Conservation (phyloP, 768 basidiomycete species). For the Russula griseocarnosa region DNA sequence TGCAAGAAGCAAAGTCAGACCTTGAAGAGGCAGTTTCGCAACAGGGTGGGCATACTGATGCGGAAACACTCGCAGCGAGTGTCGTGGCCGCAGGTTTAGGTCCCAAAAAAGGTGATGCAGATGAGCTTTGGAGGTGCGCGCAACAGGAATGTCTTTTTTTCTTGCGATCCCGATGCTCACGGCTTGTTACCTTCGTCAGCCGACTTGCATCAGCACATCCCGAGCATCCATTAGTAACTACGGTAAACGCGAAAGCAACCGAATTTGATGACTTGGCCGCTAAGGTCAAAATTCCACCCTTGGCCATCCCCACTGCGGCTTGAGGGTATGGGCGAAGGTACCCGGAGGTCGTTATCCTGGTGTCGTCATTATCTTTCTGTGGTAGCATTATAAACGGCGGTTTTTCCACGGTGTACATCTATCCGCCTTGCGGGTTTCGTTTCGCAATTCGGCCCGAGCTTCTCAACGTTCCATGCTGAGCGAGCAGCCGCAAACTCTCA, state of each 20-base stretch:
- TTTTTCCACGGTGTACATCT: not conserved
- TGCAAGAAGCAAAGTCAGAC: constrained; percentile 73
- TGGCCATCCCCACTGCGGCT: constrained; percentile 36
- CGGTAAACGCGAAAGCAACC: constrained; percentile 55
- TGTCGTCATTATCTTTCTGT: constrained; percentile 1
- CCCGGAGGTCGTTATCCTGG: constrained; percentile 10
- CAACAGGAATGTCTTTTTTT: constrained; percentile 7
- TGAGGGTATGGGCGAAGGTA: constrained; percentile 5
- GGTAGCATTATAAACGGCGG: not conserved
- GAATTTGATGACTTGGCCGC: constrained; percentile 59
- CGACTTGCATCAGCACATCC: constrained; percentile 51
- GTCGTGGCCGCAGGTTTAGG: constrained; percentile 61
- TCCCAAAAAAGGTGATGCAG: constrained; percentile 55
- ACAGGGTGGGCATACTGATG: constrained; percentile 46
- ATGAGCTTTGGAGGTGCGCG: constrained; percentile 68
- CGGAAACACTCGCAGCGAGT: constrained; percentile 65
- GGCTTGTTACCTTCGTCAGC: constrained; percentile 32
- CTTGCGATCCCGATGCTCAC: constrained; percentile 19
- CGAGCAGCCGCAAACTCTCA: constrained; percentile 8
- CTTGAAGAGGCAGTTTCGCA: constrained; percentile 69
- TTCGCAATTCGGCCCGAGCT: constrained; percentile 10
- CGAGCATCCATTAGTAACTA: constrained; percentile 62
- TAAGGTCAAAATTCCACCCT: constrained; percentile 59
- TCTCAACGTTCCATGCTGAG: constrained; percentile 7
- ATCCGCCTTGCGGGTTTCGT: not conserved